phyloP scores from a whole-genome alignment of 2,329 filamentous ascomycete species.

The Penicillium sp. region DNA sequence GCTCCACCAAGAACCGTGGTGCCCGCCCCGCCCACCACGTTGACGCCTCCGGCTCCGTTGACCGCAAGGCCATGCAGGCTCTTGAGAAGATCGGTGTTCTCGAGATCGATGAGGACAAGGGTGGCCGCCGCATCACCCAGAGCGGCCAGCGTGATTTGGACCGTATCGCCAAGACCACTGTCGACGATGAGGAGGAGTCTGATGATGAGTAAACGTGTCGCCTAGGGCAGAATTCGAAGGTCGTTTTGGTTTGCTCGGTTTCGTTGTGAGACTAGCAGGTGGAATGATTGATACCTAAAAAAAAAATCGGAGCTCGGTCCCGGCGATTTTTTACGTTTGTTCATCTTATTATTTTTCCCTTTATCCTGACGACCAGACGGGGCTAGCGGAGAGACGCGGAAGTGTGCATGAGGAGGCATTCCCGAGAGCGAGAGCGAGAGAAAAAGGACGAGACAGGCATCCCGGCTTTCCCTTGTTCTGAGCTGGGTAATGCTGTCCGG shows the following conservation, averaged over 20 bases:
- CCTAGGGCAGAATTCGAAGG: slow-evolving; percentile 27
- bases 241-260: slow-evolving; percentile 21
- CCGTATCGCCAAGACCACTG: slow-evolving; percentile 77
- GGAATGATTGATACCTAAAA: slow-evolving; percentile 24
- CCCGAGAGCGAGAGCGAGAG: slow-evolving; percentile 25
- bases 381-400: slow-evolving; percentile 24
- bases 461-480: slow-evolving; percentile 6
- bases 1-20: slow-evolving; percentile 95
- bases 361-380: slow-evolving; percentile 29
- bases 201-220: slow-evolving; percentile 44
- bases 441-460: slow-evolving; percentile 23
- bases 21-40: slow-evolving; percentile 89
- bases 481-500: slow-evolving; percentile 5
- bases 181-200: slow-evolving; percentile 47
- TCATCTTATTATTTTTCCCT: slow-evolving; percentile 18
- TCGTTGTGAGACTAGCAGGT: slow-evolving; percentile 13
- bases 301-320: slow-evolving; percentile 30
- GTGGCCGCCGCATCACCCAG: slow-evolving; percentile 97
- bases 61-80: slow-evolving; percentile 95
- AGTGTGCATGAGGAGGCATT: slow-evolving; percentile 25
- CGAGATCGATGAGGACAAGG: slow-evolving; percentile 97
- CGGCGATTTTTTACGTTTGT: slow-evolving; percentile 27
- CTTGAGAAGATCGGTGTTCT: slow-evolving; percentile 99
- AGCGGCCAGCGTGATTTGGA: slow-evolving; percentile 98
- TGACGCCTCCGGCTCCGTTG: slow-evolving; percentile 89